Base-by-base conservation (phyloP, 371 early-diverging fungal species). In the Neoconidiobolus thromboides region DNA sequence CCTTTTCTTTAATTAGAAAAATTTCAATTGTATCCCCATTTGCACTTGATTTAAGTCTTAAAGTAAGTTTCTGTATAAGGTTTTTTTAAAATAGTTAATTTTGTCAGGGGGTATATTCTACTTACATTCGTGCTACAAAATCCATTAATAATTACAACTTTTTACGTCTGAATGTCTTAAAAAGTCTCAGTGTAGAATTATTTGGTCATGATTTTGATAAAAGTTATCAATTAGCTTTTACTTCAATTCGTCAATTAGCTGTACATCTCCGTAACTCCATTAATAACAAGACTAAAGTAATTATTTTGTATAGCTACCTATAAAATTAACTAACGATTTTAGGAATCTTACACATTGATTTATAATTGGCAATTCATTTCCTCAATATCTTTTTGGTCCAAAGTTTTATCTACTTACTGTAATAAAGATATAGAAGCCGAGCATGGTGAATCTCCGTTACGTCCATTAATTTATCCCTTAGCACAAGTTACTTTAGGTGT, bases 341-440 rank as follows among this genome's bases (percentile, higher is more conserved):
- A 77, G 75, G 90, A 91, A 63, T 78, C 87, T 5, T 87, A 80
- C 77, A 80, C 81, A 58, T 65, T 78, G 3, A 87, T 93, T 36
- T 93, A 93, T 77, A 89, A 90, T 73, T 93, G 94, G 94, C 93
- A 91, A 73, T 93, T 81, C 67, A 68, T 93, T 44, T 89, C 91
- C 69, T 84, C 87, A 60, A 72, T 95, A 60, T 79, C 82, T 64
- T 81, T 91, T 60, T 93, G 94, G 94, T 65, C 87, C 15, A 81
- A 85, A 57, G 85, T 92, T 0, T 65, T 93, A 57, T 69, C 81
- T 10, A 81, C 82, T 26, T 80, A 84, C 68, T 83, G 84, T 60
- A 70, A 72, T 40, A 36, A 60, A 43, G 37, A 43, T 55, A n/a
- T 55, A 14, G 37, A 61, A 44, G 61, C 65, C 2, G 50, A 53